Base-by-base conservation (phyloP, 1,139 yeast species). In the Magnusiomyces starmeri region DNA sequence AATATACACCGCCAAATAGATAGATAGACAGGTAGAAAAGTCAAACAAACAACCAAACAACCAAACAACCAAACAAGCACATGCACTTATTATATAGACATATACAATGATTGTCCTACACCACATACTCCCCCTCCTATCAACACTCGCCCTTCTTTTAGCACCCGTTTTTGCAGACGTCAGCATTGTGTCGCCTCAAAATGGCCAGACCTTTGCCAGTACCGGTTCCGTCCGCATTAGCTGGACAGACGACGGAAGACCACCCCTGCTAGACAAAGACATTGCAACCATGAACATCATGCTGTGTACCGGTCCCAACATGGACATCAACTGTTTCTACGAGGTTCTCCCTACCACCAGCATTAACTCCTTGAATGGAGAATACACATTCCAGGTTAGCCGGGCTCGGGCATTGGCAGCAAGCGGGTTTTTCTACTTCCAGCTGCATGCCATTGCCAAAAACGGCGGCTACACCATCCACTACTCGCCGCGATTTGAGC, bases 391-490 rank as follows among this genome's bases (percentile, higher is more conserved):
- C 12, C 51, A 47, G 8, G 12, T 51, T 51, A 29, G 53, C 26
- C 70, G 71, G 6, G 67, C 77, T 1, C 24, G n/a, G 7, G 56
- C 72, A 18, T 62, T 62, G 14, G 84, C 79, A 37, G 78, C 79
- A 4, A 70, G 75, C 63, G 97, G 97, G 25, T 70, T 70, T 55
- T 89, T 77, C 66, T 88, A 70, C 65, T 70, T 89, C 59, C 96
- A 89, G 69, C 65, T 89, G 41, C 79, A 74, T 59, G 74, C 81
- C 0, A 52, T 62, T 1, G 32, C 56, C 6, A 24, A 70, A 54
- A 51, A 61, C 1, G 67, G 65, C n/a, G 83, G 82, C 16, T 68
- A 68, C 60, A 74, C 90, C n/a, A 82, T 79, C 59, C 86, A 83
- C 62, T 89, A 89, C 67, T 68, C 94, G 1, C 74, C 77, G 37